phyloP scores from a whole-genome alignment of 495 filamentous ascomycete species.

The Penicillium steckii region DNA sequence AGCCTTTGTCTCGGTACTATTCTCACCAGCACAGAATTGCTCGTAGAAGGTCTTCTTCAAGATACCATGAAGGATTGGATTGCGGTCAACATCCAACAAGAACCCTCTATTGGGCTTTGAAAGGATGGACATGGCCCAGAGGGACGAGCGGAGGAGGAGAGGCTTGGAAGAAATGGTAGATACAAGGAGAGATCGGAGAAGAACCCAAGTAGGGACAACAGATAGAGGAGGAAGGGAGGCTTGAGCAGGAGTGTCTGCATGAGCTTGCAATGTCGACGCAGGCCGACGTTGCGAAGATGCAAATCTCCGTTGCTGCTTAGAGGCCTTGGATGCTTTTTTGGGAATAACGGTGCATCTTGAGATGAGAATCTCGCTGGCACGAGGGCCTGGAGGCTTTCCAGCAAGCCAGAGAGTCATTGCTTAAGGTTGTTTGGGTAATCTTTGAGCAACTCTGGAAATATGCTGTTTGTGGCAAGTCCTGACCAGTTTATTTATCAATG shows the following conservation, averaged over 20 bases:
- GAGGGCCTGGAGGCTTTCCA: constrained; percentile 11
- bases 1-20: constrained; percentile 25
- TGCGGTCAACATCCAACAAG: constrained; percentile 42
- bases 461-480: neutral
- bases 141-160: constrained; percentile 60
- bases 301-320: constrained; percentile 1
- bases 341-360: constrained; percentile 5
- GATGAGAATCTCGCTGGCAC: constrained; percentile 8
- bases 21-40: constrained; percentile 50
- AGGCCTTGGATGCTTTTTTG: neutral
- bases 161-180: constrained; percentile 74
- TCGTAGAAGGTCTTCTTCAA: constrained; percentile 47
- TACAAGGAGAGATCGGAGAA: constrained; percentile 74
- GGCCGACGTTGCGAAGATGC: constrained; percentile 2
- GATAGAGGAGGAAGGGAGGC: constrained; percentile 52
- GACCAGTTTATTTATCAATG: constrained; percentile 12
- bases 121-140: constrained; percentile 61
- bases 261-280: constrained; percentile 10
- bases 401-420: constrained; percentile 12
- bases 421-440: neutral
- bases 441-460: neutral
- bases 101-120: constrained; percentile 25
- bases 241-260: neutral
- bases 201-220: constrained; percentile 61
- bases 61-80: constrained; percentile 37